Base-by-base conservation (phyloP, 2,329 filamentous ascomycete species). In the Aspergillus transmontanensis region DNA sequence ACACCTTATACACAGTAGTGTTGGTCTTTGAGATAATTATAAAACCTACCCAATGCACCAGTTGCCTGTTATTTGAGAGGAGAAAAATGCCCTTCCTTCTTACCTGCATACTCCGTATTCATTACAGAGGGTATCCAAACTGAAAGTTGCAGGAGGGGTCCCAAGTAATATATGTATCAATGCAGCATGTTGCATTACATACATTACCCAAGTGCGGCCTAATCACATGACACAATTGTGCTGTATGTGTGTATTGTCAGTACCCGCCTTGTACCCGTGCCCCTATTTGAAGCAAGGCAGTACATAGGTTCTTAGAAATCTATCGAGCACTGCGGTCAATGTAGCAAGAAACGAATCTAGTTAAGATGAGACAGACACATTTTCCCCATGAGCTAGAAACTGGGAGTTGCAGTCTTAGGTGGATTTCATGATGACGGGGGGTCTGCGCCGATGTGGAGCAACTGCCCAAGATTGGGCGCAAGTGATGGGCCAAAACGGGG, bases 401-500 rank as follows among this genome's bases (percentile, higher is more conserved):
- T 30, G 28, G 36, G 55, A 50, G 30, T 21, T 48, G 23, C 7
- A 48, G n/a, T 14, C 12, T 48, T 48, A 34, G 46, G 28, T 51
- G 58, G 53, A 65, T 66, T 48, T 58, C 55, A 57, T 68, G 62
- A 67, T 66, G 68, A 67, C 64, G 64, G 67, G 62, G 62, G 59
- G 59, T 57, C 64, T 48, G 45, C 45, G 63, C 58, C 66, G 43
- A 63, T 58, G 67, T 68, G 69, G 66, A 71, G 64, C 66, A 65
- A 64, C 60, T 59, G 21, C 39, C 39, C 19, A 54, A 63, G 62
- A 63, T 66, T 68, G 66, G 66, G 62, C 41, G 64, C 43, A 59
- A 65, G 63, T 59, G 34, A 64, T 58, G 34, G 57, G n/a, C 48
- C 51, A 39, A 53, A 57, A 58, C n/a, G 48, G 51, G 59, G 59